Evolutionary conservation across 495 filamentous ascomycete species (phyloP).

Genomic region (Hypoxylon lenormandii): DNA sequence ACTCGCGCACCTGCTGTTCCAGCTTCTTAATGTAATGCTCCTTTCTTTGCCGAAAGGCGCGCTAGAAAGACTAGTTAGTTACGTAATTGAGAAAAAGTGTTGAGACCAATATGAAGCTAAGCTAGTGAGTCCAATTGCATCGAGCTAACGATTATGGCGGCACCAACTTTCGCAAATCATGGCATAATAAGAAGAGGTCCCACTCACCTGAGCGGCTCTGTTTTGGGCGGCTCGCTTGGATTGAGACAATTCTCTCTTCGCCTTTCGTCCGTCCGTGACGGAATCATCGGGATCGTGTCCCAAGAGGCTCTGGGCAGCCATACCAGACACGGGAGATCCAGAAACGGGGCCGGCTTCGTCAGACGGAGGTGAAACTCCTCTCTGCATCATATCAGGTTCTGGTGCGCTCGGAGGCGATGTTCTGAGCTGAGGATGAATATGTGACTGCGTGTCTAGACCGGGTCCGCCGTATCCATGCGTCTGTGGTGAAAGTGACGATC

Average conservation of each 20-base stretch:
- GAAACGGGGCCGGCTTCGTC: conserved; percentile 51
- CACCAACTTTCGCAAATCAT: conserved; percentile 33
- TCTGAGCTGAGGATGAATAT: conserved; percentile 46
- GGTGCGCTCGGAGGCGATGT: conserved; percentile 30
- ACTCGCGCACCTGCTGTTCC: conserved; percentile 87
- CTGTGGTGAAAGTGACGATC: conserved; percentile 36
- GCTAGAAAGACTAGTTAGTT: conserved; percentile 64
- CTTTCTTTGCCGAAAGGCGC: conserved; percentile 96
- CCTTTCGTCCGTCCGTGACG: conserved; percentile 58
- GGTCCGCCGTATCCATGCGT: conserved; percentile 42
- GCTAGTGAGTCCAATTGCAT: conserved; percentile 19
- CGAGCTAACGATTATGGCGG: conserved; percentile 28
- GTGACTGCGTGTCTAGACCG: conserved; percentile 40
- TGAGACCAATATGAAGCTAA: conserved; percentile 17
- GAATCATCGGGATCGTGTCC: conserved; percentile 48
- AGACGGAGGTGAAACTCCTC: conserved; percentile 48
- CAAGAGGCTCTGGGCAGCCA: conserved; percentile 50
- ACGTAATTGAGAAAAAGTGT: conserved; percentile 37
- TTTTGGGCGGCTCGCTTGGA: conserved; percentile 98
- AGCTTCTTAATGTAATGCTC: conserved; percentile 97
- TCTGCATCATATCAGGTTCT: conserved; percentile 52
- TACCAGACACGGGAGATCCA: conserved; percentile 43
- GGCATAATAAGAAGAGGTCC: conserved; percentile 9
- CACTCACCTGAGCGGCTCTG: conserved; percentile 87
- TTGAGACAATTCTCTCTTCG: conserved; percentile 88